Conservation (phyloP, 2,329 filamentous ascomycete genomes). For the Sporothrix sp. region DNA sequence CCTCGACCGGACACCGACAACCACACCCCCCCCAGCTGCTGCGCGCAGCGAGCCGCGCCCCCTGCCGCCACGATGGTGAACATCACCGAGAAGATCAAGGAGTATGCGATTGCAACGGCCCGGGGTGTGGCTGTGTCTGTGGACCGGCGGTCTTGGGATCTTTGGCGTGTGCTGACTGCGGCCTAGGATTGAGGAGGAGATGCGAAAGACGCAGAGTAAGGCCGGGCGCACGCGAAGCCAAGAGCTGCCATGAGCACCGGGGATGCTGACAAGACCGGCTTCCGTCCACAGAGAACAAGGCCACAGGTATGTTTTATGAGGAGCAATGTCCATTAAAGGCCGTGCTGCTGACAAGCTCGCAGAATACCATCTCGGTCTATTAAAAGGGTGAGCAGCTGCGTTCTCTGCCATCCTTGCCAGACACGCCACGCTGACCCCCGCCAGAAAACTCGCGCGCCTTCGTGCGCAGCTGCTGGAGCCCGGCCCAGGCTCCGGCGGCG, state of each 20-base stretch:
- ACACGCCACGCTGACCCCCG: not conserved
- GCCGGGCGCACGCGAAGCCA: too few species aligned
- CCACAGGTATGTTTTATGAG: constrained; percentile 65
- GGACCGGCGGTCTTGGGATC: too few species aligned
- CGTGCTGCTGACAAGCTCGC: too few species aligned
- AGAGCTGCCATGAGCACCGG: not conserved
- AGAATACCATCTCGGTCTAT: constrained; percentile 97
- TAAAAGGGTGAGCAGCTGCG: constrained; percentile 82
- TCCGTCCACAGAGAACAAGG: constrained; percentile 75
- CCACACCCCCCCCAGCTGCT: not conserved
- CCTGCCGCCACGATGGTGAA: constrained; percentile 69
- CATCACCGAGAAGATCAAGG: constrained; percentile 99
- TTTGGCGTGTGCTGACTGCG: constrained; percentile 19
- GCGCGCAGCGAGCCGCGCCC: constrained; percentile 15
- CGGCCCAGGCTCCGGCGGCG: constrained; percentile 64
- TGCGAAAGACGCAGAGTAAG: constrained; percentile 94
- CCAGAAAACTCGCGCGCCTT: constrained; percentile 86
- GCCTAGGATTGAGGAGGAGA: constrained; percentile 95
- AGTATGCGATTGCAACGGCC: constrained; percentile 52
- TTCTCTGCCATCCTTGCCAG: too few species aligned
- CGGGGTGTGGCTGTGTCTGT: too few species aligned
- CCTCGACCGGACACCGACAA: not conserved
- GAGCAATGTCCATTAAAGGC: too few species aligned
- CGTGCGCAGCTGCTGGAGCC: constrained; percentile 92
- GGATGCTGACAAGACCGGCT: not conserved